Evolutionary conservation across 108 stramenopile species (phyloP).

Genomic region (Pseudonitzschia delicatissima): DNA sequence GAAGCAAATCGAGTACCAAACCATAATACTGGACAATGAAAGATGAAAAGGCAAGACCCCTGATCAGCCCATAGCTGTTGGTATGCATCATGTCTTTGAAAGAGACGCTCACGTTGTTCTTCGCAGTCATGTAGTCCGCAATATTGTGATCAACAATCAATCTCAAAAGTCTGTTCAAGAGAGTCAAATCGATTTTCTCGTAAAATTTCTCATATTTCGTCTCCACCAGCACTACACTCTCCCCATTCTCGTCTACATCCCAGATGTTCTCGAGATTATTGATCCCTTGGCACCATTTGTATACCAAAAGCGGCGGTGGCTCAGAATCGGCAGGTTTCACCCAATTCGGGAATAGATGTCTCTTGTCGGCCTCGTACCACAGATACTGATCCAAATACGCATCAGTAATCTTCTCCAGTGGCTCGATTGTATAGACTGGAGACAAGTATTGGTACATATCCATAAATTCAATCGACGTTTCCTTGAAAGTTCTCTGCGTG

Average conservation of each 20-base stretch:
- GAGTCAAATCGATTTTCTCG: conserved; percentile 97
- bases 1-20: conserved; percentile 93
- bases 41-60: conserved; percentile 94
- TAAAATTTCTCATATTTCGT: conserved; percentile 97
- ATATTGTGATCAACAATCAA: conserved; percentile 99
- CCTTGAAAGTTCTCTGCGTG: conserved; percentile 99
- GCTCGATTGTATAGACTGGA: conserved; percentile 97
- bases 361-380: conserved; percentile 99
- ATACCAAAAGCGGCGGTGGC: conserved; percentile 98
- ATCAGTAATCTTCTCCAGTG: conserved; percentile 99
- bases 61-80: conserved; percentile 96
- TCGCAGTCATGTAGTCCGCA: conserved; percentile 99
- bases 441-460: conserved; percentile 97
- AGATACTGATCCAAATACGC: conserved; percentile 99
- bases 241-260: conserved; percentile 90
- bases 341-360: conserved; percentile 96
- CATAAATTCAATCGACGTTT: conserved; percentile 98
- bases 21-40: conserved; percentile 99
- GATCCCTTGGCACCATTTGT: conserved; percentile 99
- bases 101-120: conserved; percentile 95
- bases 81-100: conserved; percentile 99
- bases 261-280: conserved; percentile 98
- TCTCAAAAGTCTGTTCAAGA: conserved; percentile 95
- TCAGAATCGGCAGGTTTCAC: conserved; percentile 98
- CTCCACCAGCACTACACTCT: conserved; percentile 96